phyloP scores from a whole-genome alignment of 108 stramenopile genomes.

The Chaetoceros tenuissimus region DNA sequence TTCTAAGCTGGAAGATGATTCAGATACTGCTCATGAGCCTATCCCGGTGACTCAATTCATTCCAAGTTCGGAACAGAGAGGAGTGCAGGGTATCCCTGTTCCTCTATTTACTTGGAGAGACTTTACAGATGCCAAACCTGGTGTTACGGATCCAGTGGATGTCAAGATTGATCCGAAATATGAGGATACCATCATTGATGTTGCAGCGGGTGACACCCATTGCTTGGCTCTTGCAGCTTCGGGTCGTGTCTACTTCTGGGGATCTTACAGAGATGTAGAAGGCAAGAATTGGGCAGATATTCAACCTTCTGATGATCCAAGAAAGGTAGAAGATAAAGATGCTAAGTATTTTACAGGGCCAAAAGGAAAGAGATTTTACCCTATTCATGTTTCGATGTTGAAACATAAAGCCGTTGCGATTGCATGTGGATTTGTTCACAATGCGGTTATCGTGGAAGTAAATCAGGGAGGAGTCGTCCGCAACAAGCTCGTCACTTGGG shows the following conservation, averaged over 20 bases:
- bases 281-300: background rate
- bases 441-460: background rate
- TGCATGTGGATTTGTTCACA: background rate
- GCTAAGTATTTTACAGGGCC: background rate
- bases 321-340: background rate
- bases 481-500: background rate
- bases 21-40: slow-evolving; percentile 25
- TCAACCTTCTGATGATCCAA: background rate
- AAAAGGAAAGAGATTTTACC: background rate
- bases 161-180: background rate
- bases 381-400: background rate
- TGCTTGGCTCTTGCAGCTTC: slow-evolving; percentile 47
- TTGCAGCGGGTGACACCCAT: slow-evolving; percentile 74
- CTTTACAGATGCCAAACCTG: background rate
- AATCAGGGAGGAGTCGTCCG: background rate
- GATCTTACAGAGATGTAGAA: slow-evolving; percentile 63
- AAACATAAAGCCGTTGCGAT: background rate
- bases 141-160: background rate
- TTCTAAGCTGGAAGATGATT: slow-evolving; percentile 3
- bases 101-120: slow-evolving; percentile 14
- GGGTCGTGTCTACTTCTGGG: slow-evolving; percentile 59
- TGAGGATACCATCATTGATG: slow-evolving; percentile 36
- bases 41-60: slow-evolving; percentile 14
- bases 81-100: background rate
- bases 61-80: slow-evolving; percentile 7